phyloP scores from a whole-genome alignment of 192 early-diverging fungal genomes.

The Anaeromyces robustus region DNA sequence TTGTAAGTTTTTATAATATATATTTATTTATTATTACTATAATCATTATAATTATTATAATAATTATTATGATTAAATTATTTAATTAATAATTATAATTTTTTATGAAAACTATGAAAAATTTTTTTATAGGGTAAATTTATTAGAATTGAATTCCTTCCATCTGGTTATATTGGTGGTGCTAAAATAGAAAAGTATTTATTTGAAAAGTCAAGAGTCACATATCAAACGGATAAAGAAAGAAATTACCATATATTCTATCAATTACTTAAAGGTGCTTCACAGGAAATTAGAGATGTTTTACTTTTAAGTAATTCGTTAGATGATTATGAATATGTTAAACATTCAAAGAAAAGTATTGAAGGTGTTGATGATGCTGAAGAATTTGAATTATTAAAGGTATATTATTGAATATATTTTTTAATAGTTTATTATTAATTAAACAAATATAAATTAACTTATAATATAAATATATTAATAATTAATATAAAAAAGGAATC shows the following conservation, averaged over 20 bases:
- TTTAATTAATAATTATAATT: not conserved
- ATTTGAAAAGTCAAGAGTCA: slow-evolving; percentile 92
- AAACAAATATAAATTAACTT: no score
- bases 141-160: slow-evolving; percentile 92
- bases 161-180: slow-evolving; percentile 71
- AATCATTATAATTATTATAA: no score
- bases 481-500: slow-evolving; percentile 28
- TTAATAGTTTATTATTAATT: no score
- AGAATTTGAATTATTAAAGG: slow-evolving; percentile 61
- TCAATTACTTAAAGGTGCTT: slow-evolving; percentile 80
- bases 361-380: slow-evolving; percentile 80
- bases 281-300: slow-evolving; percentile 49
- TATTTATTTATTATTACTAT: not conserved
- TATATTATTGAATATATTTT: slow-evolving; percentile 7
- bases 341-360: slow-evolving; percentile 69
- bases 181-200: slow-evolving; percentile 96
- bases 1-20: slow-evolving; percentile 35
- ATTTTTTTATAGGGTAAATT: slow-evolving; percentile 79
- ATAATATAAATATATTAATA: no score
- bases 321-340: slow-evolving; percentile 68
- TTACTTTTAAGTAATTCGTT: slow-evolving; percentile 58
- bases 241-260: slow-evolving; percentile 98
- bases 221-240: slow-evolving; percentile 78
- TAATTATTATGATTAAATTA: no score
- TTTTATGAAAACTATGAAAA: no score